Base-by-base conservation (phyloP, 2,329 filamentous ascomycete genomes). In the Paecilomyces formosus region DNA sequence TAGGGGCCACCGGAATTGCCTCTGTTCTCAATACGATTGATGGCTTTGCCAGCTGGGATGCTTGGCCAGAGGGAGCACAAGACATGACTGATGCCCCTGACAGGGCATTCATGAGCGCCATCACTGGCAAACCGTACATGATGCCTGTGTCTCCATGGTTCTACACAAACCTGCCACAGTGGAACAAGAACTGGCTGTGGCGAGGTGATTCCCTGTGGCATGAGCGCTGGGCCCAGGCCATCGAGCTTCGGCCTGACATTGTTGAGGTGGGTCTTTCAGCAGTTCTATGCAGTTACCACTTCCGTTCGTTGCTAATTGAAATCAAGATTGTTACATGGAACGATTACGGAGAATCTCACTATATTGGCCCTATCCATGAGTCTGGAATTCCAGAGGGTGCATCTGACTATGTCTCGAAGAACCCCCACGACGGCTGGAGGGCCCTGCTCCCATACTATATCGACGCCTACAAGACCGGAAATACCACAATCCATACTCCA, bases 121-220 rank as follows among this genome's bases (percentile, higher is more conserved):
- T 76, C 2, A 57, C 63, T 2, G 65, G 65, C 4, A 79, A 77
- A 64, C 68, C 70, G 0, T 79, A 75, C 59, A 82, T 83, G 75
- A 81, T 81, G 79, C 76, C 81, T 2, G 78, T 84, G 7, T 80
- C 79, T 0, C 82, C 82, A 0, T 85, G 82, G 82, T 82, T 78
- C 68, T 82, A 71, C 68, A 85, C 85, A 55, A 81, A 85, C 60
- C 72, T 86, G 72, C 77, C 80, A 0, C 70, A 75, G 7, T 86
- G 78, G 63, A 70, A 74, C 55, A 87, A 87, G 71, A 85, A 85
- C 68, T 88, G 85, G 84, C 74, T 86, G 4, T 88, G 82, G 76
- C 77, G 78, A 49, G 81, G 82, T 2, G 85, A 87, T 60, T 75
- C 80, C 53, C 72, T 87, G 12, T 88, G 85, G 84, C 79, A 77